Evolutionary conservation across 108 stramenopile genomes (phyloP).

Genomic region (Pseudonitzschia delicatissima): DNA sequence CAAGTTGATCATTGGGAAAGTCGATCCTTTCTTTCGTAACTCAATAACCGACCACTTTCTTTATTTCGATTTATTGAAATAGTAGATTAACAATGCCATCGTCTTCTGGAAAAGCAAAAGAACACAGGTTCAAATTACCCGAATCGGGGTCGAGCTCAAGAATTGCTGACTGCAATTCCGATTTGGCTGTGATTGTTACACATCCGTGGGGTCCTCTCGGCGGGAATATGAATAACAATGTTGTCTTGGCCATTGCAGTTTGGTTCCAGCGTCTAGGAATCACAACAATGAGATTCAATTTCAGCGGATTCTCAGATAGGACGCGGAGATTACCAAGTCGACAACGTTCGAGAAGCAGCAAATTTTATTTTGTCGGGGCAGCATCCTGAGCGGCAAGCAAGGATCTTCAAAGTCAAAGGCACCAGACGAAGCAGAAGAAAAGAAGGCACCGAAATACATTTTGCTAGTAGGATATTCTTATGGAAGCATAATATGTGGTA

Average conservation of each 20-base stretch:
- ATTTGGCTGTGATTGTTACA: conserved; percentile 47
- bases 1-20: too few relatives aligned
- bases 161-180: conserved; percentile 31
- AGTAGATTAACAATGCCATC: neutral
- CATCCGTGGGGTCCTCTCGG: conserved; percentile 66
- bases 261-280: conserved; percentile 53
- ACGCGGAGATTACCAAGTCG: conserved; percentile 42
- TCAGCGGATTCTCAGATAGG: conserved; percentile 42
- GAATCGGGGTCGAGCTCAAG: conserved; percentile 13
- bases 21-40: too few relatives aligned
- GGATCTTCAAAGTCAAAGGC: neutral
- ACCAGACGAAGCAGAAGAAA: conserved; percentile 7
- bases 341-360: conserved; percentile 46
- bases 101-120: neutral
- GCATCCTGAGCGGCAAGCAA: neutral
- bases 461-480: conserved; percentile 64
- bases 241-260: conserved; percentile 41
- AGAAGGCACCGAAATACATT: conserved; percentile 23
- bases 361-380: conserved; percentile 24
- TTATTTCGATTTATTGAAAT: too few relatives aligned
- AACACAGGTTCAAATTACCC: conserved; percentile 17
- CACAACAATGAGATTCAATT: conserved; percentile 52
- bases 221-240: conserved; percentile 62
- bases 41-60: too few relatives aligned
- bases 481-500: conserved; percentile 47